Base-by-base conservation (phyloP, 306 rosid genomes). In the Sechiopsis laciniata region DNA sequence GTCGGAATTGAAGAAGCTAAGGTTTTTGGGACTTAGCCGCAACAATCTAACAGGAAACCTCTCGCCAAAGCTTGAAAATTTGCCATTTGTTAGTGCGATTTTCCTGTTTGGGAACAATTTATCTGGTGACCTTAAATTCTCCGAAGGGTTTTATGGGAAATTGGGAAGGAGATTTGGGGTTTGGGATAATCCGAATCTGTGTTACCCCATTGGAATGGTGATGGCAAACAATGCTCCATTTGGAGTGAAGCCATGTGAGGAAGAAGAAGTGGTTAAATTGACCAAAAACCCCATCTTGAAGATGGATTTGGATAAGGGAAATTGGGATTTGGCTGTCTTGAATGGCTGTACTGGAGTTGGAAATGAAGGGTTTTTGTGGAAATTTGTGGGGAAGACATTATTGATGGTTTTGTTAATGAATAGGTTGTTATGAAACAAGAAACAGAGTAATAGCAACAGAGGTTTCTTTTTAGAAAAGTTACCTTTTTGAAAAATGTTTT, bases 91-190 rank as follows among this genome's bases (percentile, higher is more conserved):
- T 50, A 80, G 84, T 78, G 89, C 97, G 68, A 81, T 95, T 4
- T 91, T 89, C 81, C 78, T 95, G 54, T 86, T 85, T 79, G 91
- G 92, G 40, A 95, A 95, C 86, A 88, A 91, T 72, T 66, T 95
- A 51, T 76, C 82, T 24, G 98, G 98, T 14, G 84, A 79, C 80
- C 76, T 94, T 74, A 73, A 84, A 71, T 94, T 94, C 82, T 73
- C 95, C 8, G 77, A 70, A 32, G 56, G 65, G 80, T 90, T 94
- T 80, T 86, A 86, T 63, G 77, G 78, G 19, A 90, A 86, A 83
- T 71, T 88, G 93, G 93, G 94, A 10, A 87, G 91, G 73, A 87
- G 97, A 61, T 93, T 93, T 81, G 92, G 97, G 57, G 97, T 89
- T 9, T 84, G 88, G 96, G 82, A 75, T 76, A 94, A 94, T 67